Evolutionary conservation across 2,329 filamentous ascomycete genomes (phyloP).

Genomic region (Diaporthe vaccinii): DNA sequence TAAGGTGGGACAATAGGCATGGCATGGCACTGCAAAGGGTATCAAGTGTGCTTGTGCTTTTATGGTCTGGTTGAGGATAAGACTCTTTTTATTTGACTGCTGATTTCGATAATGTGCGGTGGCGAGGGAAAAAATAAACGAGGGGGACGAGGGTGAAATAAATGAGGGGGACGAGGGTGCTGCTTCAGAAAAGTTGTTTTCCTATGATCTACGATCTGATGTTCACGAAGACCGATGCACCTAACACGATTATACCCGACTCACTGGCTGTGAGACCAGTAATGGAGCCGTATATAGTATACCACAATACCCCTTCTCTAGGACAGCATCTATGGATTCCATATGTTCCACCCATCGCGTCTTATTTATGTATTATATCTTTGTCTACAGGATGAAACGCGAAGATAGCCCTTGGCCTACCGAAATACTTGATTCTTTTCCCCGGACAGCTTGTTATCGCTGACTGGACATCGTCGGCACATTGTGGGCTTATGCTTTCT

Average conservation of each 20-base stretch:
- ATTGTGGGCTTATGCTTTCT: too few species aligned
- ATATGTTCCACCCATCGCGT: neutral
- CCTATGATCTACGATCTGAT: neutral
- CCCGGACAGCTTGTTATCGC: neutral
- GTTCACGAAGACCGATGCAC: neutral
- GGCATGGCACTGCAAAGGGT: too few species aligned
- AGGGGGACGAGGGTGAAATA: neutral
- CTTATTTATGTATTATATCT: too few species aligned
- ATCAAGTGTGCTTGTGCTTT: neutral
- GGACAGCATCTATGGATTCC: slow-evolving; percentile 1
- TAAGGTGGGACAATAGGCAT: neutral
- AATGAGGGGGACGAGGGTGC: neutral
- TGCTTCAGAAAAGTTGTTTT: neutral
- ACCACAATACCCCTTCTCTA: slow-evolving; percentile 16
- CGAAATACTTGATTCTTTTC: too few species aligned
- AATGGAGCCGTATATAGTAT: slow-evolving; percentile 5
- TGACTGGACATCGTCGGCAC: neutral
- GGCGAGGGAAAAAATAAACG: neutral
- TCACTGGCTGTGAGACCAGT: slow-evolving; percentile 5
- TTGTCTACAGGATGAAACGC: neutral
- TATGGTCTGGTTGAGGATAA: neutral
- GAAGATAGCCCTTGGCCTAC: neutral
- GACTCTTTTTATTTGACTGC: neutral
- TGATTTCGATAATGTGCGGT: neutral
- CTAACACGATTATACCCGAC: neutral